Percentiles rank a stretch among this genome's conserved stretches.
phyloP scores from a whole-genome alignment of 2,329 filamentous ascomycete species.

The Botrytis pseudocinerea region DNA sequence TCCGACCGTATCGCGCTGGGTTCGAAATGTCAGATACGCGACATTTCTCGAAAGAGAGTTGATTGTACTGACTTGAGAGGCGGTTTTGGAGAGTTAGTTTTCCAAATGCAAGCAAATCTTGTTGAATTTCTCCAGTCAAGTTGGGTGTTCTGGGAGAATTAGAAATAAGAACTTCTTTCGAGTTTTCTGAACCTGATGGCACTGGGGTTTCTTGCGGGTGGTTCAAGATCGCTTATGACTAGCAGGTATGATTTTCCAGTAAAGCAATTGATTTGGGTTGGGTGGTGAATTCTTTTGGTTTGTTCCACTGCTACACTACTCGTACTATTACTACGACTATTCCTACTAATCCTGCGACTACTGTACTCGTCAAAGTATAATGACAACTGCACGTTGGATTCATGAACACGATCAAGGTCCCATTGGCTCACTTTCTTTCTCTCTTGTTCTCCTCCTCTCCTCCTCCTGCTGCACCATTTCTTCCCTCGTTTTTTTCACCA shows the following conservation, averaged over 20 bases:
- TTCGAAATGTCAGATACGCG: conserved; percentile 22
- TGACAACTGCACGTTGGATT: not conserved
- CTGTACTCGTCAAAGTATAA: too few species aligned
- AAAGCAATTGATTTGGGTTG: conserved; percentile 1
- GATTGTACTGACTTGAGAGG: not conserved
- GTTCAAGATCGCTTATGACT: conserved; percentile 20
- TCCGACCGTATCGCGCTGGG: conserved; percentile 23
- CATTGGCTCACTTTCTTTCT: not conserved
- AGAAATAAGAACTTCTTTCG: conserved; percentile 7
- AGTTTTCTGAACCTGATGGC: conserved; percentile 12
- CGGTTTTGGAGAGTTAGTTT: not conserved
- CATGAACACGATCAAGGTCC: not conserved
- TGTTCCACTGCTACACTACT: not conserved
- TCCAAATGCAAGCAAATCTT: conserved; percentile 3
- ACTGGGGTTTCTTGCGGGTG: conserved; percentile 14
- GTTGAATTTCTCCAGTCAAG: not conserved
- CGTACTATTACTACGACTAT: too few species aligned
- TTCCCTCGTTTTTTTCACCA: not conserved
- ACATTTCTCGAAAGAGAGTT: conserved; percentile 16
- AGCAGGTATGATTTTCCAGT: not conserved
- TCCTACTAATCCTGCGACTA: too few species aligned
- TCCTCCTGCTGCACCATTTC: too few species aligned
- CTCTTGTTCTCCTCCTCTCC: not conserved
- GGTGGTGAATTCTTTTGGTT: not conserved
- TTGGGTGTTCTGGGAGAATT: not conserved